Base-by-base conservation (phyloP, 352 stramenopile species). In the Pythium brachiatum region DNA sequence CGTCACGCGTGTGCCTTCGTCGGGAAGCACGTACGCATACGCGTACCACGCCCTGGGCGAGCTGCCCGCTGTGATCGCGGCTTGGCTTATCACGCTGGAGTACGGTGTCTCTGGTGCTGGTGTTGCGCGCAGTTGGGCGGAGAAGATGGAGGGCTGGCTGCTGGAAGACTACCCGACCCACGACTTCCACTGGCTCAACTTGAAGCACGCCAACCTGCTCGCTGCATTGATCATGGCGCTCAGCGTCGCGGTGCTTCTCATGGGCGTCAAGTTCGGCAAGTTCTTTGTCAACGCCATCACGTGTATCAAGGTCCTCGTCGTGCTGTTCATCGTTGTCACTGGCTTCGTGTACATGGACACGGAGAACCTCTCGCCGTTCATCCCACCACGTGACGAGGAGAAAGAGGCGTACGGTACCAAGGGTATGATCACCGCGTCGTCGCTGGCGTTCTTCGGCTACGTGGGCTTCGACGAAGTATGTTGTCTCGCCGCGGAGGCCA, bases 381-480 rank as follows among this genome's bases (percentile, higher is more conserved):
- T 96, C 20, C 86, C 86, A 13, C 50, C 62, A 18, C 76, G 74
- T 7, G 38, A 58, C 2, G 65, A 64, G 2, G 66, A 67, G 57
- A 32, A 44, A 15, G 55, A 43, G 32, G 54, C 68, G 6, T 84
- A 74, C 36, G 84, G 85, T 13, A 31, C 55, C 1, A 66, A 76
- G 41, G 84, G 85, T 44, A 73, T 98, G 39, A 76, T 97, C 57
- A 79, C 72, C 21, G 90, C 89, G 16, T 75, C 86, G 0, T 91
- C 90, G 9, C 84, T 83, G n/a, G 90, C 86, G 12, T 98, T 97
- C 75, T 98, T 97, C 75, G 92, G 92, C 16, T 98, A 94, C 69
- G 73, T 98, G 23, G 95, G 95, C 18, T 98, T 97, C 69, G 93
- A 98, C 71, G 92, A 97, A 68, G 83, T 98, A 18, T 96, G 87